A percentile compares a stretch with the other conserved stretches of the same genome.
Conservation (phyloP, 2,329 filamentous ascomycete species). For the Calonectria crousiana region DNA sequence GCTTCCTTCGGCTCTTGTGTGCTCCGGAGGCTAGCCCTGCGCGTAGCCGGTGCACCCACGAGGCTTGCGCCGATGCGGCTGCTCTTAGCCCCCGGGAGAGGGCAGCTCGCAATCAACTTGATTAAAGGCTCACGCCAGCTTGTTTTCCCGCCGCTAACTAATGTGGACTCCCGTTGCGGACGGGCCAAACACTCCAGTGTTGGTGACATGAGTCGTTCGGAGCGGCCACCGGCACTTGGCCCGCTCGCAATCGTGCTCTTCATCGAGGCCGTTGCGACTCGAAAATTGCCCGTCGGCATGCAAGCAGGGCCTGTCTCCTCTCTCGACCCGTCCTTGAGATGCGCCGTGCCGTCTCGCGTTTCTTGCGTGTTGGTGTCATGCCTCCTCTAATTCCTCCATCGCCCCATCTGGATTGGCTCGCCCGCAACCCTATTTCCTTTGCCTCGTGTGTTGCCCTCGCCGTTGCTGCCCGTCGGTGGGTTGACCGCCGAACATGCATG, state of each 20-base stretch:
- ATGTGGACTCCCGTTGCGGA: constrained; percentile 13
- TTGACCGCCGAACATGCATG: neutral
- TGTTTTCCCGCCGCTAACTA: constrained; percentile 17
- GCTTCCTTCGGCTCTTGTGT: constrained; percentile 3
- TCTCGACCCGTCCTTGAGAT: neutral
- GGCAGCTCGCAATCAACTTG: neutral
- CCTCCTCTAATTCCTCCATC: too few species aligned
- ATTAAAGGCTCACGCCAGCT: neutral
- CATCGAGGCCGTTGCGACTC: neutral
- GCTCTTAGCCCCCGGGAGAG: neutral
- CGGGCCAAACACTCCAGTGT: neutral
- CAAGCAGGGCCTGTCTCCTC: neutral
- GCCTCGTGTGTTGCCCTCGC: too few species aligned
- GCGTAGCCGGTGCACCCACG: neutral
- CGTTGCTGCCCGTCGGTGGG: neutral
- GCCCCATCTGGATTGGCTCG: neutral
- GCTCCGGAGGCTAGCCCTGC: neutral
- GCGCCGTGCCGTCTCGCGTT: neutral
- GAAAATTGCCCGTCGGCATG: neutral
- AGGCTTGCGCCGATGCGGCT: neutral
- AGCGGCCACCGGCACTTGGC: neutral
- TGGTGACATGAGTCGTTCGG: neutral
- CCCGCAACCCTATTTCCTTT: neutral
- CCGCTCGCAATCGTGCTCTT: neutral
- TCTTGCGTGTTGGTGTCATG: neutral